Base-by-base conservation (phyloP, 495 filamentous ascomycete species). In the Hypoxylon intermedium region DNA sequence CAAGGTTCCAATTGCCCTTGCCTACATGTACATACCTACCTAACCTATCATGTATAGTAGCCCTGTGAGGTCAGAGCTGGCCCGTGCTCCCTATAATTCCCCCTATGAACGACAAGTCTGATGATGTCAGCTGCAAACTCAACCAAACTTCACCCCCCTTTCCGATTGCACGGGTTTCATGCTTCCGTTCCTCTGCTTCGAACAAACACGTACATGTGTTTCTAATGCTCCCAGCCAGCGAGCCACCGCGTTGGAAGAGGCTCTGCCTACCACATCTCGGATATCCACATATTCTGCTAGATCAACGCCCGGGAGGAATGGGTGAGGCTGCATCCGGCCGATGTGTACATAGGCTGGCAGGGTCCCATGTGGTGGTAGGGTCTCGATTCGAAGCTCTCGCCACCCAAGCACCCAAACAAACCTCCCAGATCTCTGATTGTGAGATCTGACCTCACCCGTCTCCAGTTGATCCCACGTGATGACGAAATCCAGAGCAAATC, bases 61-160 rank as follows among this genome's bases (percentile, higher is more conserved):
- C 7, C 34, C 11, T 46, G 44, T 65, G 55, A 60, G 61, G 61
- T 65, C 61, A 65, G 61, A 47, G 13, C 24, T 56, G 55, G 61
- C 15, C 55, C 48, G 61, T 65, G 61, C 61, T 20, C 37, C 9
- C 36, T 0, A 36, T 6, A 23, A 26, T 3, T 7, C 24, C 19
- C 48, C 59, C 41, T 28, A 18, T 40, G 36, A 7, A 26, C 34
- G 23, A 2, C 31, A 47, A 42, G 26, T 15, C 57, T 46, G 37
- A 67, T 67, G 63, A 67, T 67, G 63, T 67, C 63, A 67, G 53
- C 58, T 45, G 24, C 43, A 49, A 58, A 54, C 49, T 59, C 24
- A 47, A 21, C 58, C 28, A 2, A 43, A 53, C 24, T 24, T 23
- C 23, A 30, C 42, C 7, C 18, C 21, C 13, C 24, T 38, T 34